Conservation (phyloP, 345 rosid species). For the Populus davidiana region DNA sequence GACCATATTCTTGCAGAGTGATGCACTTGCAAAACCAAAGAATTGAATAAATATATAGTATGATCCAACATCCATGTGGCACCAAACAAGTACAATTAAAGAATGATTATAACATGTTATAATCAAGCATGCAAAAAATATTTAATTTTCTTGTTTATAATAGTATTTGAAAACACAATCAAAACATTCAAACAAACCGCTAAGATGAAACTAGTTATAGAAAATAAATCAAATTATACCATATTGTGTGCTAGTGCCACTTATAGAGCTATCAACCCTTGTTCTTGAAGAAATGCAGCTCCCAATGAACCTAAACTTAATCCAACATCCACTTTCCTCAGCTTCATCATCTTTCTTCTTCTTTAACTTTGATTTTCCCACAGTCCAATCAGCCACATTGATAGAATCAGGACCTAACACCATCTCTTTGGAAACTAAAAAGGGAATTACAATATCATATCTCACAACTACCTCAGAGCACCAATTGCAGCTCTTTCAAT, state of each 20-base stretch:
- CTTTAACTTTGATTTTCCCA: conserved; percentile 27
- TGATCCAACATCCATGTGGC: conserved; percentile 2
- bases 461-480: not conserved
- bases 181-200: not conserved
- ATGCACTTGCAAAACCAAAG: not conserved
- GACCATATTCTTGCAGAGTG: not conserved
- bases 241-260: conserved; percentile 31
- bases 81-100: not conserved
- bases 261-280: conserved; percentile 31
- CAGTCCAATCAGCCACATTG: conserved; percentile 22
- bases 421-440: conserved; percentile 17
- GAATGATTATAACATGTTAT: not conserved
- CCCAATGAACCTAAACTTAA: conserved; percentile 38
- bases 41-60: not conserved
- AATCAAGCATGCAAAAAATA: not conserved
- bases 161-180: not conserved
- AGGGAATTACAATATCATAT: not conserved
- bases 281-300: conserved; percentile 36
- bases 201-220: conserved; percentile 2
- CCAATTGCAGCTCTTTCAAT: not conserved
- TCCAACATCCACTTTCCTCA: conserved; percentile 33
- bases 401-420: conserved; percentile 29
- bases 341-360: conserved; percentile 32
- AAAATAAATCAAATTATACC: conserved; percentile 18
- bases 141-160: not conserved